Percentiles rank a stretch among this genome's conserved stretches.
phyloP scores from a whole-genome alignment of 2,329 filamentous ascomycete genomes.

The Cladophialophora immunda region DNA sequence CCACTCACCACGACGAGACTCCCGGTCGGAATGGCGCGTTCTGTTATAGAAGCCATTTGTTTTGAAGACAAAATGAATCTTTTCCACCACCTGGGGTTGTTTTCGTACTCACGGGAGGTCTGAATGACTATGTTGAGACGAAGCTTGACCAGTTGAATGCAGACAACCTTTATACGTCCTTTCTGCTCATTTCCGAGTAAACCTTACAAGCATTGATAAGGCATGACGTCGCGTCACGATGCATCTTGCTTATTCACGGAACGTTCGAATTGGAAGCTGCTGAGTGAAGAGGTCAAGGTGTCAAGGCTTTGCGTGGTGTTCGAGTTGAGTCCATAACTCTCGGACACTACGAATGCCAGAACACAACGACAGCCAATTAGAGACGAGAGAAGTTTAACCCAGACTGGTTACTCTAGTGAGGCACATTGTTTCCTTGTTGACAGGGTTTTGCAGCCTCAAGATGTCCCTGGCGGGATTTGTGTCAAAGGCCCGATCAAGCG shows the following conservation, averaged over 20 bases:
- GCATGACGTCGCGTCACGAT: not conserved
- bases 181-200: not conserved
- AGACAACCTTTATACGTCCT: not conserved
- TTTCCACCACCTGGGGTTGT: not conserved
- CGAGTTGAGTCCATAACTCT: not conserved
- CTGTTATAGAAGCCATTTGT: conserved; percentile 22
- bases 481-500: not conserved
- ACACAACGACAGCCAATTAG: conserved; percentile 11
- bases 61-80: not conserved
- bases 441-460: not conserved
- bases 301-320: not conserved
- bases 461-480: not conserved
- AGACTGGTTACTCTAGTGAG: not conserved
- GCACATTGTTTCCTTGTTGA: not conserved
- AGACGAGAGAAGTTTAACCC: conserved; percentile 13
- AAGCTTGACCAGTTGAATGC: not conserved
- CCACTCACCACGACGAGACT: conserved; percentile 56
- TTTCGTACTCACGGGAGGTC: not conserved
- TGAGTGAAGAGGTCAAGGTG: not conserved
- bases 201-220: not conserved
- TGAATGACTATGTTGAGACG: not conserved
- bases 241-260: conserved; percentile 8
- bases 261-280: not conserved
- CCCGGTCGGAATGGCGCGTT: conserved; percentile 27
- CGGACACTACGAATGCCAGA: not conserved